Percentiles rank a stretch among this genome's conserved stretches.
Conservation (phyloP, 2,329 filamentous ascomycete genomes). For the Tolypocladium guangdongense region DNA sequence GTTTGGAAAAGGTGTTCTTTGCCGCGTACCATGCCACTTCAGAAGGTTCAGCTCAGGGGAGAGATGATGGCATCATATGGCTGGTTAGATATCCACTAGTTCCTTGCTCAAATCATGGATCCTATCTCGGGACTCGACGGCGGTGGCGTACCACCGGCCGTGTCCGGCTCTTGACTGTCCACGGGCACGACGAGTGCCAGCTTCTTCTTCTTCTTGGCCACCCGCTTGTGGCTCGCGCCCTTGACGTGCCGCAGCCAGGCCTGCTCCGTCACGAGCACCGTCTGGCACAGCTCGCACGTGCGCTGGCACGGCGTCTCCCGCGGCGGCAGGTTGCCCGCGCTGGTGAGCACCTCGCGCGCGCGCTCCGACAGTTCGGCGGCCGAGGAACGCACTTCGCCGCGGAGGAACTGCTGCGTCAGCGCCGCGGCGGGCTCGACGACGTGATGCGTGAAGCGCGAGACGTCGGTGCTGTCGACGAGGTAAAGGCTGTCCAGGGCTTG, state of each 20-base stretch:
- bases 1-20: neutral
- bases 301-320: slow-evolving; percentile 44
- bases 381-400: slow-evolving; percentile 38
- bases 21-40: neutral
- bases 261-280: slow-evolving; percentile 46
- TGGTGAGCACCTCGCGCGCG: slow-evolving; percentile 45
- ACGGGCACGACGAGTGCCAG: slow-evolving; percentile 25
- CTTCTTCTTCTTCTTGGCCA: slow-evolving; percentile 23
- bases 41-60: neutral
- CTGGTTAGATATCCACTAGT: neutral
- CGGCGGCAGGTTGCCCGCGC: slow-evolving; percentile 30
- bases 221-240: slow-evolving; percentile 22
- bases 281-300: slow-evolving; percentile 64
- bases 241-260: slow-evolving; percentile 29
- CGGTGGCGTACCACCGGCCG: slow-evolving; percentile 3
- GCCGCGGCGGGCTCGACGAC: slow-evolving; percentile 55
- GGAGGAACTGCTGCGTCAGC: slow-evolving; percentile 54
- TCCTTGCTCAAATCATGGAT: slow-evolving; percentile 11
- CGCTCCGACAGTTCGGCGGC: slow-evolving; percentile 37
- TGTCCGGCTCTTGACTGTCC: slow-evolving; percentile 7
- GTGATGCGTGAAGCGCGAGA: slow-evolving; percentile 45
- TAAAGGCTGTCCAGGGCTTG: slow-evolving; percentile 51
- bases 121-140: slow-evolving; percentile 16
- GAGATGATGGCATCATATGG: neutral
- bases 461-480: slow-evolving; percentile 69